phyloP scores from a whole-genome alignment of 805 yeast genomes.

The Diddensiella santjacobensis region DNA sequence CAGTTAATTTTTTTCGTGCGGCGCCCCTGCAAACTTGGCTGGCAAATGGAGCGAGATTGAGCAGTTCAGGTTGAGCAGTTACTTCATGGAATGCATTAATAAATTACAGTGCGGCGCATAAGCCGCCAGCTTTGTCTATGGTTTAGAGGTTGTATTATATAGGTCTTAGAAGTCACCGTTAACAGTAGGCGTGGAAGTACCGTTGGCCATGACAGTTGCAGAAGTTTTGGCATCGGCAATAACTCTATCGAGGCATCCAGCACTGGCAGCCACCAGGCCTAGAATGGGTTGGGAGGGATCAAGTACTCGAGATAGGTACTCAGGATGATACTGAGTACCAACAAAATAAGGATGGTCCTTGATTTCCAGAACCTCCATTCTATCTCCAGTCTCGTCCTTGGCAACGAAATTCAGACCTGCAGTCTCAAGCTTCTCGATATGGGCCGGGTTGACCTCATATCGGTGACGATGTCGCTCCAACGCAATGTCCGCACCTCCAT shows the following conservation, averaged over 20 bases:
- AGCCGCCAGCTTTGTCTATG: neutral
- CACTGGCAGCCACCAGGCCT: slow-evolving; percentile 92
- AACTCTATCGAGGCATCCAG: slow-evolving; percentile 73
- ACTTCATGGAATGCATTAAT: neutral
- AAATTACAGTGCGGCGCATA: neutral
- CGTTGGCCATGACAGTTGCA: neutral
- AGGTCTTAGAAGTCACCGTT: neutral
- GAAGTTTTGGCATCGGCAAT: slow-evolving; percentile 35
- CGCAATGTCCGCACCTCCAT: slow-evolving; percentile 66
- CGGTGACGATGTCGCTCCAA: slow-evolving; percentile 98
- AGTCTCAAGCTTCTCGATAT: slow-evolving; percentile 65
- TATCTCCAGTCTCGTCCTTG: slow-evolving; percentile 79
- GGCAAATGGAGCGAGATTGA: neutral
- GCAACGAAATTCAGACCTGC: slow-evolving; percentile 88
- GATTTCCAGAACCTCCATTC: slow-evolving; percentile 93
- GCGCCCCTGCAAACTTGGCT: no score
- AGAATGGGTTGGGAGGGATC: slow-evolving; percentile 96
- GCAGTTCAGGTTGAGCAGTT: neutral
- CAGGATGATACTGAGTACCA: slow-evolving; percentile 98
- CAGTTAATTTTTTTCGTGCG: no score
- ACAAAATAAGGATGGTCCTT: slow-evolving; percentile 84
- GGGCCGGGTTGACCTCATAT: slow-evolving; percentile 90
- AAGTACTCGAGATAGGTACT: slow-evolving; percentile 90
- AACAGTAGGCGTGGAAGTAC: neutral
- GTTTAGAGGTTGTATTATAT: neutral